Evolutionary conservation across 352 stramenopile species (phyloP).

Genomic region (Globisporangium recalcitrans): DNA sequence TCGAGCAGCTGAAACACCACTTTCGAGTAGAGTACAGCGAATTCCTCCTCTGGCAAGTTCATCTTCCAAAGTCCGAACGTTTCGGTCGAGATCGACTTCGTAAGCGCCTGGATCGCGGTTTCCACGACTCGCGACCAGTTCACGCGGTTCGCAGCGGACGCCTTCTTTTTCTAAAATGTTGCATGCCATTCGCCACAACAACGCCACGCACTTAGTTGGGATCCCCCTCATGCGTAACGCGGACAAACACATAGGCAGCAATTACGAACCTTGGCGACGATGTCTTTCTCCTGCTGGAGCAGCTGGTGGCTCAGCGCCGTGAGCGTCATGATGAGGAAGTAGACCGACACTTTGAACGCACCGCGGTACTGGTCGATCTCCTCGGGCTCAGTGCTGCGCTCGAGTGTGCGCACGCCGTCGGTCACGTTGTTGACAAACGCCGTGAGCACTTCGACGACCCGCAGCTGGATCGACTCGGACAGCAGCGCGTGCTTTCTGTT

Average conservation of each 20-base stretch:
- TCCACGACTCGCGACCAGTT: conserved; percentile 70
- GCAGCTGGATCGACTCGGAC: conserved; percentile 46
- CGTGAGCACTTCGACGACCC: conserved; percentile 57
- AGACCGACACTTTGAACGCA: conserved; percentile 63
- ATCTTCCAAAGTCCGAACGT: conserved; percentile 76
- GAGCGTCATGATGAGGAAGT: conserved; percentile 66
- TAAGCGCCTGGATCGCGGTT: conserved; percentile 47
- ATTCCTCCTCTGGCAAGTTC: conserved; percentile 79
- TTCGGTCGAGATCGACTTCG: conserved; percentile 50
- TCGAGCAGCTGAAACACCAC: conserved; percentile 62
- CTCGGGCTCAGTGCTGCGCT: conserved; percentile 31
- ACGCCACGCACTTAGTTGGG: background rate
- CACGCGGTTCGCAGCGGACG: conserved; percentile 32
- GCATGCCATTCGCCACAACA: background rate
- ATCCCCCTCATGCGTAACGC: background rate
- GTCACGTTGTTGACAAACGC: conserved; percentile 56
- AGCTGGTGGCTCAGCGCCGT: conserved; percentile 43
- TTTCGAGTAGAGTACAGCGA: conserved; percentile 70
- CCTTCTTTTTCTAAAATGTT: conserved; percentile 25
- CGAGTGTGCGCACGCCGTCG: conserved; percentile 36
- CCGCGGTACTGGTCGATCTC: conserved; percentile 40
- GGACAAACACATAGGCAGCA: background rate
- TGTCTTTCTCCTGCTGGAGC: conserved; percentile 50
- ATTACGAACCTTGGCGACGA: conserved; percentile 40
- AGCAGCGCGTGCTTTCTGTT: conserved; percentile 46